A percentile compares a stretch with the other conserved stretches of the same genome.
These are phyloP conservation scores for Exsudoporus floridanus DNA, from an alignment of 1,284 basidiomycete species.

Conservation along the genomic window DNA sequence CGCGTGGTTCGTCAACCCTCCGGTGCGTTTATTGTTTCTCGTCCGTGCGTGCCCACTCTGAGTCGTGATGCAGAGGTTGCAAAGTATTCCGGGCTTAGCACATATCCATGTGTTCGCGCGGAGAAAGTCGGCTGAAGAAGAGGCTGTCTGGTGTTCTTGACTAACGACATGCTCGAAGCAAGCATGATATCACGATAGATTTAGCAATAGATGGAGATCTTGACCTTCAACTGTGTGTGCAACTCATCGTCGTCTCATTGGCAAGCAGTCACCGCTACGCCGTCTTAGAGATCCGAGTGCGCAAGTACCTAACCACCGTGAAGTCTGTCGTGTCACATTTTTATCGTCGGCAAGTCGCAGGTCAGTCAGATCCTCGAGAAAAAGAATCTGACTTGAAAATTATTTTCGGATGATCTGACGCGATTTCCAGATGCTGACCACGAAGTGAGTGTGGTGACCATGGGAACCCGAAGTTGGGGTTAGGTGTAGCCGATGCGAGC, in stretches of 20 bases:
- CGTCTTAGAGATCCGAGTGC: neutral
- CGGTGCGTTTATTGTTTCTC: constrained; percentile 45
- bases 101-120: constrained; percentile 81
- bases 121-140: constrained; percentile 40
- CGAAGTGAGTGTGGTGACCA: no score
- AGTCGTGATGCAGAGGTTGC: constrained; percentile 53
- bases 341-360: no score
- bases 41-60: neutral
- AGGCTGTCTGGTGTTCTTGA: constrained; percentile 19
- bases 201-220: constrained; percentile 3
- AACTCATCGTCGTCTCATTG: neutral
- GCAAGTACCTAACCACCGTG: no score
- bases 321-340: no score
- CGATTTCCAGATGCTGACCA: no score
- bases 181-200: neutral
- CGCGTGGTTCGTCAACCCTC: constrained; percentile 84
- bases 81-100: constrained; percentile 74
- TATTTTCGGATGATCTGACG: no score
- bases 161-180: neutral
- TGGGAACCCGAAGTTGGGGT: neutral
- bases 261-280: neutral
- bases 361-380: no score
- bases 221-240: neutral
- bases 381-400: no score
- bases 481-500: neutral